Evolutionary conservation across 2,329 filamentous ascomycete species (phyloP), one percentile per base, ranked within the genome.

Genomic region (Nigrospora sphaerica): DNA sequence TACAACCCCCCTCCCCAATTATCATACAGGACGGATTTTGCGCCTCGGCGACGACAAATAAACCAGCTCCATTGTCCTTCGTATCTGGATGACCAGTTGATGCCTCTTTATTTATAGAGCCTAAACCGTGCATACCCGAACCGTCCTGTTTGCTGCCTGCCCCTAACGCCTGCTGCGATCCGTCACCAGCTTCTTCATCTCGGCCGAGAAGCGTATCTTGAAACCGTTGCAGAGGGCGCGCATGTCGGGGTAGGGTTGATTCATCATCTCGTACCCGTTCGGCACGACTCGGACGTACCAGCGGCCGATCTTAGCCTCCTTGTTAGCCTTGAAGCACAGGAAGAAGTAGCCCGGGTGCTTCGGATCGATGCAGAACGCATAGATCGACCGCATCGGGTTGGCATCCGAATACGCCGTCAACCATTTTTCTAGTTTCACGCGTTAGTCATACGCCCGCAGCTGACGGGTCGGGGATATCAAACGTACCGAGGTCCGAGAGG

Each of bases 211-310:
- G 46, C 91, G 75, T 60, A 92, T 68, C 75, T 97, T 97, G 76
- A 97, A 97, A 6, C 92, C 93, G 69, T 98, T 98, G 74, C 92
- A 95, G 52, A 98, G 73, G 42, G 90, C 89, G 55, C 86, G 80
- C 87, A 97, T 95, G 59, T 97, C 91, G 1, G 93, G 92, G 63
- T 98, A 98, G 44, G 85, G 80, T 55, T 87, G 86, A 55, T 86
- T 87, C 68, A 90, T 83, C 58, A 98, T 77, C 71, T 97, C 90
- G 62, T 92, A 98, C 6, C 88, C 93, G 58, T 95, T 87, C 3
- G 93, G 93, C 16, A 97, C 86, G 34, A 96, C 84, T 57, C 93
- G 91, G 53, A 98, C 88, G 6, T 83, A 81, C 84, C 92, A 91
- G 40, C 81, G 83, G 52, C 86, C 83, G 45, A 92, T 80, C 39